phyloP scores from a whole-genome alignment of 139 green algal genomes.

The Chlorella sp. region DNA sequence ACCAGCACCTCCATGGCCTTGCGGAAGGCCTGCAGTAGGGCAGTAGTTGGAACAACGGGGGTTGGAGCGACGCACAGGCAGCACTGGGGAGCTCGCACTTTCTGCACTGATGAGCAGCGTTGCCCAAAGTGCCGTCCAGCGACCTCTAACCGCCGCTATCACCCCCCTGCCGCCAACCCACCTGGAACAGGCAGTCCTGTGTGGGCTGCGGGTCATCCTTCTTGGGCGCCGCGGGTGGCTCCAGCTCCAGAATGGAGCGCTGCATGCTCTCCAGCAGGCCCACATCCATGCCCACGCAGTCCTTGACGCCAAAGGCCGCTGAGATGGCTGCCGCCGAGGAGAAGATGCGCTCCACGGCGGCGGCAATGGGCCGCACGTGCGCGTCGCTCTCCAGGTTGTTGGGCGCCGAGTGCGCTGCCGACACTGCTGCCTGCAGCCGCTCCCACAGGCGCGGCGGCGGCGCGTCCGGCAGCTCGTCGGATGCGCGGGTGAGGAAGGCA shows the following conservation, averaged over 20 bases:
- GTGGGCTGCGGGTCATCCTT: conserved; percentile 62
- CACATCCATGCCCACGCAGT: conserved; percentile 74
- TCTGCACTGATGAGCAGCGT: neutral
- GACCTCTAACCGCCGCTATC: neutral
- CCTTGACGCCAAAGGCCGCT: conserved; percentile 74
- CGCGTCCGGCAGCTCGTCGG: conserved; percentile 66
- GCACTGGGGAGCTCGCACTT: neutral
- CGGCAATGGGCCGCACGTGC: conserved; percentile 50
- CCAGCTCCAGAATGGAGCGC: conserved; percentile 66
- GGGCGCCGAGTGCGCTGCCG: conserved; percentile 19
- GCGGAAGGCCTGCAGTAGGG: conserved; percentile 46
- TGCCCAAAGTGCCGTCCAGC: neutral
- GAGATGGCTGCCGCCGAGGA: conserved; percentile 79
- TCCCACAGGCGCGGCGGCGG: conserved; percentile 46
- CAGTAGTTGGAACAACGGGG: neutral
- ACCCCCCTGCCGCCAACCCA: neutral
- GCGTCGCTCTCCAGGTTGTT: conserved; percentile 33
- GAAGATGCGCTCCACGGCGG: conserved; percentile 80
- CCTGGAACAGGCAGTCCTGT: conserved; percentile 70
- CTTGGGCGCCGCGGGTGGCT: conserved; percentile 63
- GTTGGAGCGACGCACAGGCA: neutral
- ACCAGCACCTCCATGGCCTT: conserved; percentile 66
- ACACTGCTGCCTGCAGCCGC: conserved; percentile 39
- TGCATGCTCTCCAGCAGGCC: conserved; percentile 71
- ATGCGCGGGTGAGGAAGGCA: conserved; percentile 69